A percentile compares a stretch with the other conserved stretches of the same genome.
These are phyloP conservation scores for Yarrowia sp. DNA, from an alignment of 805 yeast species.

Conservation along the genomic window DNA sequence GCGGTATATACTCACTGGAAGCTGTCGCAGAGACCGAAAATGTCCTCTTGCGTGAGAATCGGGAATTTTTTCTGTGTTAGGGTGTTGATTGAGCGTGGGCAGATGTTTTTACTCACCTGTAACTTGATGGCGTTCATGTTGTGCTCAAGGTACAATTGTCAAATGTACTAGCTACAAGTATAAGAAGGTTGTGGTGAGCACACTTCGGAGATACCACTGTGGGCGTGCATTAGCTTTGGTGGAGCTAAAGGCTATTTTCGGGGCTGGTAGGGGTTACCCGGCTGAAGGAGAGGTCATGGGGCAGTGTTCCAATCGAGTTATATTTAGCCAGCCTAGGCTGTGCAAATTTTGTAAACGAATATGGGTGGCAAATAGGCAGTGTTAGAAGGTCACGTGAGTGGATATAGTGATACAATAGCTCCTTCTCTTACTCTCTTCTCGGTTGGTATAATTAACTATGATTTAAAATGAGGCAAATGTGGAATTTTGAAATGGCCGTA, in stretches of 20 bases:
- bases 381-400: too few relatives aligned
- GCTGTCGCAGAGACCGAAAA: conserved; percentile 79
- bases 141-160: background rate
- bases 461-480: too few relatives aligned
- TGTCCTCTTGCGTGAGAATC: conserved; percentile 75
- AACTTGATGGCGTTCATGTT: conserved; percentile 63
- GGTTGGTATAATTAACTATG: too few relatives aligned
- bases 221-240: background rate
- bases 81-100: background rate
- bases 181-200: background rate
- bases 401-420: too few relatives aligned
- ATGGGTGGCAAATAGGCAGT: too few relatives aligned
- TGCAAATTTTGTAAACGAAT: too few relatives aligned
- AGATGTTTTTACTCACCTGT: conserved; percentile 46
- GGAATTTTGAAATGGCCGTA: too few relatives aligned
- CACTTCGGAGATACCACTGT: conserved; percentile 6
- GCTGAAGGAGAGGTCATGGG: background rate
- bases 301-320: background rate
- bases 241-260: background rate
- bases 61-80: conserved; percentile 73
- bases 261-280: conserved; percentile 14
- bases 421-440: too few relatives aligned
- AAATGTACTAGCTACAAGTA: background rate
- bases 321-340: too few relatives aligned
- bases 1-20: conserved; percentile 47